A percentile compares a stretch with the other conserved stretches of the same genome.
These are phyloP conservation scores for Penicillium sp. DNA, from an alignment of 2,329 filamentous ascomycete genomes.

Conservation along the genomic window DNA sequence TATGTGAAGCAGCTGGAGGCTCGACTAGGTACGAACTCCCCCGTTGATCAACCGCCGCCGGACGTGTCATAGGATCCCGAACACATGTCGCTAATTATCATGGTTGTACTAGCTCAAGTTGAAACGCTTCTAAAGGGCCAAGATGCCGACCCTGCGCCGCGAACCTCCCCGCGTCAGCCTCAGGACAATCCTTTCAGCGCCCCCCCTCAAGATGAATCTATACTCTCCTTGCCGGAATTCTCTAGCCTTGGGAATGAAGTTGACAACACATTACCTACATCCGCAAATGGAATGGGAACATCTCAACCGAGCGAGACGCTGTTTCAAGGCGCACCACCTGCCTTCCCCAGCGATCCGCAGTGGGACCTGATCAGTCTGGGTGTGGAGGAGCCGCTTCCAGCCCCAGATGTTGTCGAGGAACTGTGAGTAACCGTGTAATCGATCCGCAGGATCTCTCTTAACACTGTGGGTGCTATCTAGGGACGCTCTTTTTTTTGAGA, in stretches of 20 bases:
- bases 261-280: slow-evolving; percentile 21
- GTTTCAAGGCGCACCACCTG: slow-evolving; percentile 20
- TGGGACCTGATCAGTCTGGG: slow-evolving; percentile 86
- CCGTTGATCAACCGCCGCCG: slow-evolving; percentile 1
- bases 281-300: slow-evolving; percentile 23
- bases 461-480: slow-evolving; percentile 40
- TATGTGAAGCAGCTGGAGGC: slow-evolving; percentile 94
- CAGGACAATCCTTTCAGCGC: slow-evolving; percentile 23
- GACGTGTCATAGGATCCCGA: not conserved
- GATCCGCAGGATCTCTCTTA: slow-evolving; percentile 7
- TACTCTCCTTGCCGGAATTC: slow-evolving; percentile 23
- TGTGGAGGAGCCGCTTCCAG: slow-evolving; percentile 74
- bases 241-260: slow-evolving; percentile 21
- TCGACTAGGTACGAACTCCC: slow-evolving; percentile 67
- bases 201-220: slow-evolving; percentile 32
- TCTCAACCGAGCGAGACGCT: slow-evolving; percentile 19
- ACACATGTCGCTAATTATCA: slow-evolving; percentile 12
- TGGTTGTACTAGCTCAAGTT: slow-evolving; percentile 66
- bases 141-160: slow-evolving; percentile 46
- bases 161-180: slow-evolving; percentile 27
- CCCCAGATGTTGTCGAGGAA: slow-evolving; percentile 77
- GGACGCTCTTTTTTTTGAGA: slow-evolving; percentile 80
- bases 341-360: slow-evolving; percentile 50
- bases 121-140: slow-evolving; percentile 84
- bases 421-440: slow-evolving; percentile 50